Percentiles rank a stretch among this genome's conserved stretches.
Conservation (phyloP, 345 rosid species). For the Ceriops tagal region DNA sequence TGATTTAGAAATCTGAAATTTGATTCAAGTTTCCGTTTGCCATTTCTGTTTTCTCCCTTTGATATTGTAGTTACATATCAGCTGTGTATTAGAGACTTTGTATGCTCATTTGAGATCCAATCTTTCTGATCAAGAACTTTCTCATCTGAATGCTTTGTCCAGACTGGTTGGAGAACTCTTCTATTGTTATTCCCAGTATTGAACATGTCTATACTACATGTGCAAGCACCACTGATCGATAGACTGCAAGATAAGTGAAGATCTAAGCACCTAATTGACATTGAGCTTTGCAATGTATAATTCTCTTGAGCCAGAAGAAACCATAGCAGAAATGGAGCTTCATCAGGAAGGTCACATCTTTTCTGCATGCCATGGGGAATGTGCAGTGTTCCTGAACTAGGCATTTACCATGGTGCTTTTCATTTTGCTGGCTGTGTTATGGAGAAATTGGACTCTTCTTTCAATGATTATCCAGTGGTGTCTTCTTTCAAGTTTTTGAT, state of each 20-base stretch:
- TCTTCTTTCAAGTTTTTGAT: background rate
- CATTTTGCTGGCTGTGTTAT: background rate
- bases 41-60: background rate
- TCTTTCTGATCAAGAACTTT: background rate
- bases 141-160: background rate
- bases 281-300: background rate
- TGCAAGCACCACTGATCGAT: background rate
- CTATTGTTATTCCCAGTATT: background rate
- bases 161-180: conserved; percentile 5
- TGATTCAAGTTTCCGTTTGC: background rate
- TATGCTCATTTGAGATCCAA: background rate
- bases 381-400: background rate
- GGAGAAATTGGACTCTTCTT: background rate
- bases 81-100: background rate
- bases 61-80: background rate
- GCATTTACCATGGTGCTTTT: background rate
- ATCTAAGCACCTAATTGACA: conserved; percentile 2
- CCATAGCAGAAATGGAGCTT: conserved; percentile 1
- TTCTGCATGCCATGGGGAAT: background rate
- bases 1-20: background rate
- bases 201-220: background rate
- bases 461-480: background rate
- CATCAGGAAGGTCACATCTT: background rate
- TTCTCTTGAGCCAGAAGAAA: too few relatives aligned
- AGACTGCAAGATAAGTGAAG: background rate